Conservation (phyloP, 1,139 yeast species). For the Pichia sp. region DNA sequence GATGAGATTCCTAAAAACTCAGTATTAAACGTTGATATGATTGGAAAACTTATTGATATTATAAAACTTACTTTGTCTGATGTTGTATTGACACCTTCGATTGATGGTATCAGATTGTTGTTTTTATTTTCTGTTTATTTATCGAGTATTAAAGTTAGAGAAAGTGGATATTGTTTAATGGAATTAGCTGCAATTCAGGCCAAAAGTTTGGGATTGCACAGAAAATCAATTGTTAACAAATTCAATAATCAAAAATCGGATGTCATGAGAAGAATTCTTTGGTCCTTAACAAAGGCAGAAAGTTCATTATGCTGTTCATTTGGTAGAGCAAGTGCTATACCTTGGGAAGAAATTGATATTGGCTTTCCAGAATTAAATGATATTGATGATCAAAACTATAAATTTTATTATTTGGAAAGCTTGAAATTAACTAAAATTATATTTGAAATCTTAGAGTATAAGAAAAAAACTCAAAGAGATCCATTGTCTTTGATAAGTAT, state of each 20-base stretch:
- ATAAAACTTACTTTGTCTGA: constrained; percentile 38
- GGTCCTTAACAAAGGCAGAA: constrained; percentile 36
- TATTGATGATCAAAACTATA: constrained; percentile 28
- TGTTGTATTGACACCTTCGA: constrained; percentile 36
- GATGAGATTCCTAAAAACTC: constrained; percentile 20
- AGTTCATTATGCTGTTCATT: constrained; percentile 34
- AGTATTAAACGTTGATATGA: constrained; percentile 24
- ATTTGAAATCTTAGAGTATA: constrained; percentile 33
- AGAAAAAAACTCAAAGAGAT: constrained; percentile 30
- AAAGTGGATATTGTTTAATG: constrained; percentile 39
- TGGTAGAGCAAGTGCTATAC: constrained; percentile 37
- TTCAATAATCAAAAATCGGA: constrained; percentile 29
- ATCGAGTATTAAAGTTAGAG: constrained; percentile 38
- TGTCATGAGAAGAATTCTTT: constrained; percentile 32
- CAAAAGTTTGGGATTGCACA: constrained; percentile 39
- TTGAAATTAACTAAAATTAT: constrained; percentile 32
- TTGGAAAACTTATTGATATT: constrained; percentile 32
- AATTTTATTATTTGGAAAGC: constrained; percentile 30
- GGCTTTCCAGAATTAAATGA: constrained; percentile 29
- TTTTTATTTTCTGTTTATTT: constrained; percentile 37
- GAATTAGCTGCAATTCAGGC: constrained; percentile 41
- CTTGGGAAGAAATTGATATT: constrained; percentile 35
- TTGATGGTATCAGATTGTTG: constrained; percentile 38
- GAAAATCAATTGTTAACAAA: constrained; percentile 31
- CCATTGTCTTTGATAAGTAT: constrained; percentile 33